Conservation (phyloP, 2,329 filamentous ascomycete genomes). For the Aureobasidium sp. region DNA sequence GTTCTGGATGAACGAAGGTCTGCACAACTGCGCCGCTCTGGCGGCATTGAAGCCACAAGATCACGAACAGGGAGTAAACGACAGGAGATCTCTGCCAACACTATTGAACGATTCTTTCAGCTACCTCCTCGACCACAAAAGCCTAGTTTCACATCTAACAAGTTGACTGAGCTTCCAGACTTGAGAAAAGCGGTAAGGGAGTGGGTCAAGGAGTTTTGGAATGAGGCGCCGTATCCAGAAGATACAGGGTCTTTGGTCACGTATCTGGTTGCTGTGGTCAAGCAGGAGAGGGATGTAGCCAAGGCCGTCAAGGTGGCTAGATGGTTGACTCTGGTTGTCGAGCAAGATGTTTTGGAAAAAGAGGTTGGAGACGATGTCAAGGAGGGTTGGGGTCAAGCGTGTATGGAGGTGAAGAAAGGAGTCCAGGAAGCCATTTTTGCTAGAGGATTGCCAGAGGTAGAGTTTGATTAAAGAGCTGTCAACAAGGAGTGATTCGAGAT, state of each 20-base stretch:
- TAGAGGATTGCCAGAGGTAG: conserved; percentile 39
- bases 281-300: conserved; percentile 64
- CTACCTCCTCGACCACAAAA: conserved; percentile 44
- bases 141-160: conserved; percentile 55
- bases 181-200: conserved; percentile 64
- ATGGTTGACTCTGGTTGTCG: conserved; percentile 48
- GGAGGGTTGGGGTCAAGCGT: conserved; percentile 29
- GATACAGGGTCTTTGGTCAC: conserved; percentile 67
- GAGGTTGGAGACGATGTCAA: conserved; percentile 14
- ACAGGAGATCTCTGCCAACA: conserved; percentile 18
- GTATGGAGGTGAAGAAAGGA: conserved; percentile 33
- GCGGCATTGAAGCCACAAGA: conserved; percentile 27
- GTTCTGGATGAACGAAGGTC: conserved; percentile 66
- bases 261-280: conserved; percentile 65
- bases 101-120: conserved; percentile 32
- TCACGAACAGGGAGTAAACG: background rate
- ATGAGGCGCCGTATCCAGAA: conserved; percentile 67
- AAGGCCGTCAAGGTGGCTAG: conserved; percentile 63
- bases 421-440: conserved; percentile 36
- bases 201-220: conserved; percentile 66
- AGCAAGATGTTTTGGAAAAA: conserved; percentile 18
- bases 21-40: conserved; percentile 47
- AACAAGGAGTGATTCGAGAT: background rate
- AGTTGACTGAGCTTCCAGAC: conserved; percentile 50
- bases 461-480: conserved; percentile 25